These are phyloP conservation scores for Oryza glaberrima DNA, from an alignment of 176 grass and related monocot genomes.

Conservation along the genomic window DNA sequence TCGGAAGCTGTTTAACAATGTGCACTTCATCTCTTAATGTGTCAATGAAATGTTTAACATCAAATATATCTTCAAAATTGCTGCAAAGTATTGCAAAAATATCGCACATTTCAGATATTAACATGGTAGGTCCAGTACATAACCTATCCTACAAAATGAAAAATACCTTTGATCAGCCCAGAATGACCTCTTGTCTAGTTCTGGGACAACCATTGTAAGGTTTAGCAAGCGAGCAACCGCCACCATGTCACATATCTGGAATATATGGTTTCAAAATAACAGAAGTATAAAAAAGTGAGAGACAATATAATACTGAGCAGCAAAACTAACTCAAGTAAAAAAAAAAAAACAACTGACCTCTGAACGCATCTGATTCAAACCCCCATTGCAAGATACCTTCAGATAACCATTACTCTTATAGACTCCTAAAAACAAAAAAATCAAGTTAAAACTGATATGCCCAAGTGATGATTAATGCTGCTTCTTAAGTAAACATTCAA, in stretches of 20 bases:
- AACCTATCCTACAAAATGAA: slow-evolving; percentile 29
- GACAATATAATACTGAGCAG: slow-evolving; percentile 12
- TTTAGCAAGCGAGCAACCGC: slow-evolving; percentile 78
- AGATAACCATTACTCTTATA: slow-evolving; percentile 92
- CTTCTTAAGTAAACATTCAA: background rate
- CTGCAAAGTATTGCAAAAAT: slow-evolving; percentile 42
- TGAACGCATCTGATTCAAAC: slow-evolving; percentile 97
- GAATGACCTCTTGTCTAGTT: slow-evolving; percentile 94
- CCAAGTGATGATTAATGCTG: background rate
- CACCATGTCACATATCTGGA: slow-evolving; percentile 98
- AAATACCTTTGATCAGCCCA: slow-evolving; percentile 92
- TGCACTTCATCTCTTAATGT: slow-evolving; percentile 84
- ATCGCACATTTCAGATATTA: slow-evolving; percentile 19
- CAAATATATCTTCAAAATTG: slow-evolving; percentile 93
- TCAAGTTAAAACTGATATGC: slow-evolving; percentile 13
- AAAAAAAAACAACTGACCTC: slow-evolving; percentile 55
- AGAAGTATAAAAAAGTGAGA: background rate
- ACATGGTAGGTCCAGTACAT: slow-evolving; percentile 12
- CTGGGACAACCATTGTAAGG: slow-evolving; percentile 85
- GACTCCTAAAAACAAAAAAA: slow-evolving; percentile 53
- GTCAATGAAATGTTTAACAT: slow-evolving; percentile 82
- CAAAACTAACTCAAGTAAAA: slow-evolving; percentile 12
- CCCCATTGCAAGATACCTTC: slow-evolving; percentile 94
- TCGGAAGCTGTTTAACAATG: slow-evolving; percentile 80
- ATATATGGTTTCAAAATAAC: slow-evolving; percentile 21